These are phyloP conservation scores for Perkinsus olseni DNA, from an alignment of 169 alveolate genomes.

Conservation along the genomic window DNA sequence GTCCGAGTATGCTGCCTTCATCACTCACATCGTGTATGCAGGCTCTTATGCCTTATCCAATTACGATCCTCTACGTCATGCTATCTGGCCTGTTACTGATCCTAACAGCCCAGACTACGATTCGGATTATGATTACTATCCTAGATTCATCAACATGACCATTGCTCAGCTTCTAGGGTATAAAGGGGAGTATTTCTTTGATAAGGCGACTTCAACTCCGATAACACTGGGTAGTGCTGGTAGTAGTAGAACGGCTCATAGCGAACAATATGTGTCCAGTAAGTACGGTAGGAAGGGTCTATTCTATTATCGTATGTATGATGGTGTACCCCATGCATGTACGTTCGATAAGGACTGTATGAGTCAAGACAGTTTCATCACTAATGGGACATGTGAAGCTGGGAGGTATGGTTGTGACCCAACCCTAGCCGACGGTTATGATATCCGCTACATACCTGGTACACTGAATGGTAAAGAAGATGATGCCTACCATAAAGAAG, in stretches of 20 bases:
- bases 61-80: not conserved
- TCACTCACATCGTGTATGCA: not conserved
- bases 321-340: not conserved
- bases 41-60: not conserved
- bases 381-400: not conserved
- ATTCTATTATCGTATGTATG: not conserved
- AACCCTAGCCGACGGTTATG: not conserved
- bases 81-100: not conserved
- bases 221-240: not conserved
- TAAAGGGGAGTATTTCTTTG: not conserved
- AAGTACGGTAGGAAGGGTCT: not conserved
- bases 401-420: not conserved
- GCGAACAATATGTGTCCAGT: not conserved
- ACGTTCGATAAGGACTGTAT: not conserved
- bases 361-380: not conserved
- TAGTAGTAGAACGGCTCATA: not conserved
- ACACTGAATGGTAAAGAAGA: not conserved
- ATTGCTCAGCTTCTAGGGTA: not conserved
- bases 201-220: not conserved
- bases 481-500: not conserved
- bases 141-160: not conserved
- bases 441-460: not conserved
- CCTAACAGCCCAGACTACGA: not conserved
- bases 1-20: not conserved
- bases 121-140: not conserved